Percentiles rank a stretch among this genome's conserved stretches.
Conservation (phyloP, 2,329 filamentous ascomycete species). For the Paracoccidioides lutzii region DNA sequence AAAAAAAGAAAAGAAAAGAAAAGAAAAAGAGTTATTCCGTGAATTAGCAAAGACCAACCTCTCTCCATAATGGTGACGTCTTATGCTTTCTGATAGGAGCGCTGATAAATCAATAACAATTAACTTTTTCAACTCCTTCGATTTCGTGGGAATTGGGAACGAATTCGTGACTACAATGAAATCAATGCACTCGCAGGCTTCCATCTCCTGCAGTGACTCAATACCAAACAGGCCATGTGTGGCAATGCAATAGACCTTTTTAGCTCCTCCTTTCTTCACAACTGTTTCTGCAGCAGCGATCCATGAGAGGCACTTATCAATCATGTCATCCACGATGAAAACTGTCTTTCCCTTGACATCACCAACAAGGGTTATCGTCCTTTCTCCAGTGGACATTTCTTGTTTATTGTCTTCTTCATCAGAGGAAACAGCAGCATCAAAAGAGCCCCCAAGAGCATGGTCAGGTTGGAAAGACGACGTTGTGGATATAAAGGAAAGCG, state of each 20-base stretch:
- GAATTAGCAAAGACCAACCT: conserved; percentile 33
- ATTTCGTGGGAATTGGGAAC: conserved; percentile 75
- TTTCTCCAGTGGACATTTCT: conserved; percentile 65
- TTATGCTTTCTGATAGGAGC: conserved; percentile 79
- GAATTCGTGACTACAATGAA: conserved; percentile 93
- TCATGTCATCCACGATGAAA: conserved; percentile 97
- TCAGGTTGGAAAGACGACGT: conserved; percentile 59
- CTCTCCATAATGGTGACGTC: conserved; percentile 93
- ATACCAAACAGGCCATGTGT: conserved; percentile 91
- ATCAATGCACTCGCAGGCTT: conserved; percentile 86
- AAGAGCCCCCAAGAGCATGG: conserved; percentile 67
- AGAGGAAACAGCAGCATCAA: conserved; percentile 73
- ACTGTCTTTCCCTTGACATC: conserved; percentile 81
- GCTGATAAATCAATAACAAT: conserved; percentile 80
- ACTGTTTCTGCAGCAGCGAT: conserved; percentile 95
- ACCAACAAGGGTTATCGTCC: conserved; percentile 94
- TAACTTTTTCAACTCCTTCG: conserved; percentile 63
- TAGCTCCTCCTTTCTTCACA: conserved; percentile 80
- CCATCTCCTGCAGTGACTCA: conserved; percentile 78
- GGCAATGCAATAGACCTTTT: conserved; percentile 93
- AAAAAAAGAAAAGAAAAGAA: too few species aligned
- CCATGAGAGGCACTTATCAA: conserved; percentile 94
- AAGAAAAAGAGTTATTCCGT: too few species aligned
- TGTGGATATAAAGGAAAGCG: conserved; percentile 66
- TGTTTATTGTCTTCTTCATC: conserved; percentile 64